These are phyloP conservation scores for Achaetomiella virescens DNA, from an alignment of 495 filamentous ascomycete species.

Conservation along the genomic window DNA sequence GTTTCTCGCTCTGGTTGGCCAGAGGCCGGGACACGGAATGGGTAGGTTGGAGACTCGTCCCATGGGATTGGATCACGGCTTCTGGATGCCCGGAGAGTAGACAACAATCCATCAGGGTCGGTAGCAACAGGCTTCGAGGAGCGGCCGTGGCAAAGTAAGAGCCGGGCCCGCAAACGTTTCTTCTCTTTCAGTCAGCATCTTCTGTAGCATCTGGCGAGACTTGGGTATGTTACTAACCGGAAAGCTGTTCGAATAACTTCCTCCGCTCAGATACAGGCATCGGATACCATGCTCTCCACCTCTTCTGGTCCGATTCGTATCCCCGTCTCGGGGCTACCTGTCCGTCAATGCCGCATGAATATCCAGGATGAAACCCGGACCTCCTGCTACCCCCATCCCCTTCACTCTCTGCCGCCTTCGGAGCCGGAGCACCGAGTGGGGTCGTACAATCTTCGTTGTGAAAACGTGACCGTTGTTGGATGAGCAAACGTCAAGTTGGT, in stretches of 20 bases:
- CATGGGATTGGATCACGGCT: neutral
- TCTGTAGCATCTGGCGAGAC: too few relatives aligned
- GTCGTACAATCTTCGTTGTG: too few relatives aligned
- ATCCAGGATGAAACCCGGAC: too few relatives aligned
- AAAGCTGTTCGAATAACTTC: slow-evolving; percentile 29
- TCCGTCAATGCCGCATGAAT: too few relatives aligned
- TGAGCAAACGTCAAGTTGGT: too few relatives aligned
- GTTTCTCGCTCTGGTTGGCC: too few relatives aligned
- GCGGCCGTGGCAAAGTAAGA: neutral
- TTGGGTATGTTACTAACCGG: slow-evolving; percentile 18
- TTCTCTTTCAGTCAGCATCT: neutral
- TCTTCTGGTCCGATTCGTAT: neutral
- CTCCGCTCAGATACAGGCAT: slow-evolving; percentile 28
- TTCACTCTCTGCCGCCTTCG: too few relatives aligned
- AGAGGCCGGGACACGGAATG: too few relatives aligned
- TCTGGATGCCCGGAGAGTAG: neutral
- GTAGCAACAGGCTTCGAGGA: neutral
- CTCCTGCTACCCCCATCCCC: too few relatives aligned
- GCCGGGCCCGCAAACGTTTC: neutral
- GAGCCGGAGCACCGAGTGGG: too few relatives aligned
- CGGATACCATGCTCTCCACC: slow-evolving; percentile 21
- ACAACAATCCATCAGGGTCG: neutral
- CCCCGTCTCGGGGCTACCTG: slow-evolving; percentile 8
- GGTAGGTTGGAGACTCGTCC: neutral
- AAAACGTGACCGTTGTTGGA: too few relatives aligned